These are phyloP conservation scores for Rhynchospora pubera DNA, from an alignment of 176 grass and related monocot genomes.

Conservation along the genomic window DNA sequence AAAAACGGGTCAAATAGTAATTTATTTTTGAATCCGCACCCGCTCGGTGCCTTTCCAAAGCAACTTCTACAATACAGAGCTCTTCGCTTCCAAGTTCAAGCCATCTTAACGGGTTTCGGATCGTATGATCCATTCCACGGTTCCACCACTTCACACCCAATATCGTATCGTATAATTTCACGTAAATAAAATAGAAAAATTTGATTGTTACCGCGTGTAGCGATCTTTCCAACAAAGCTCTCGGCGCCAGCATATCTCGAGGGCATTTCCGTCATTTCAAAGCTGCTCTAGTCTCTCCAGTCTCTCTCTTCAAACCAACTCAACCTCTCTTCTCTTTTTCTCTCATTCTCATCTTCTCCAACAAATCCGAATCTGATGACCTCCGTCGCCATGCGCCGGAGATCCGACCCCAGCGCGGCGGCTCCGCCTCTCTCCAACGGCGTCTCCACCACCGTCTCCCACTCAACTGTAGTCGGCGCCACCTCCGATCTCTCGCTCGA, in stretches of 20 bases:
- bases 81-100: no score
- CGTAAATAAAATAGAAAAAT: neutral
- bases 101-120: neutral
- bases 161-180: neutral
- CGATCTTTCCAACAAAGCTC: neutral
- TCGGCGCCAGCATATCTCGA: neutral
- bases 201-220: slow-evolving; percentile 6
- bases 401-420: neutral
- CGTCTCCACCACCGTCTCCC: slow-evolving; percentile 18
- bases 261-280: slow-evolving; percentile 16
- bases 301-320: slow-evolving; percentile 15
- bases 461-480: slow-evolving; percentile 9
- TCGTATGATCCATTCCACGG: neutral
- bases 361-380: slow-evolving; percentile 13
- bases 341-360: slow-evolving; percentile 7
- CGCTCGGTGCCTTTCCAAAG: no score
- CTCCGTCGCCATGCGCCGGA: slow-evolving; percentile 8
- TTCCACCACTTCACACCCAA: neutral
- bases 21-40: no score
- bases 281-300: slow-evolving; percentile 5
- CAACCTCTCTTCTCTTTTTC: neutral
- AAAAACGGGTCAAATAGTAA: no score
- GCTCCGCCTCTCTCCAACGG: slow-evolving; percentile 22
- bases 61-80: no score
- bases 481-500: slow-evolving; percentile 12